These are phyloP conservation scores for Exophiala spinifera DNA, from an alignment of 2,329 filamentous ascomycete species.

Conservation along the genomic window DNA sequence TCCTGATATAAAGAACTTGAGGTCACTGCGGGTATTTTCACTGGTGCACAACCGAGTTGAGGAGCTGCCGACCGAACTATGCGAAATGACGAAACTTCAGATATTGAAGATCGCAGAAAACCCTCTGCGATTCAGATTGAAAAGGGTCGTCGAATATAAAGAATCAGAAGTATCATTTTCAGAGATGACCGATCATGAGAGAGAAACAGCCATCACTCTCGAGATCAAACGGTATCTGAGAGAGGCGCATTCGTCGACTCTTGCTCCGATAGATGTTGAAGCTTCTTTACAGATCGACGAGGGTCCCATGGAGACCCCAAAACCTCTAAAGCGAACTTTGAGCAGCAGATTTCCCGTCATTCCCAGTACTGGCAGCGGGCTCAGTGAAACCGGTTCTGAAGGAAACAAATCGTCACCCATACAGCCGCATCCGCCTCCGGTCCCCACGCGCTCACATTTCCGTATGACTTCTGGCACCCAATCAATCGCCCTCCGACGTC, in stretches of 20 bases:
- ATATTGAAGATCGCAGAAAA: constrained; percentile 89
- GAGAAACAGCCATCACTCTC: constrained; percentile 58
- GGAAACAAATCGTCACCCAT: constrained; percentile 24
- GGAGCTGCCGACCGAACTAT: constrained; percentile 76
- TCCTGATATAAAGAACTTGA: constrained; percentile 73
- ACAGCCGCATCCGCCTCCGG: constrained; percentile 62
- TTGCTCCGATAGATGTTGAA: constrained; percentile 41
- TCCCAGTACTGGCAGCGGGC: constrained; percentile 60
- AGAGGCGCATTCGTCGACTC: constrained; percentile 41
- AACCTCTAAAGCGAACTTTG: constrained; percentile 58
- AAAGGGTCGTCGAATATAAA: constrained; percentile 63
- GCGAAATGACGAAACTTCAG: constrained; percentile 84
- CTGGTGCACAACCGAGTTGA: constrained; percentile 84
- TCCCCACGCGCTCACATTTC: constrained; percentile 77
- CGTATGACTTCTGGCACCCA: constrained; percentile 49
- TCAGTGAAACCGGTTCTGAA: constrained; percentile 31
- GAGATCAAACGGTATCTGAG: constrained; percentile 59
- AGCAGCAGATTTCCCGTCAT: constrained; percentile 60
- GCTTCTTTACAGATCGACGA: constrained; percentile 59
- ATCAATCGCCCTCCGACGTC: constrained; percentile 57
- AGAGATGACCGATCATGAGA: constrained; percentile 56
- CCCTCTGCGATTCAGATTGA: constrained; percentile 74
- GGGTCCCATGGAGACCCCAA: constrained; percentile 71
- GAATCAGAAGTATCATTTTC: constrained; percentile 61
- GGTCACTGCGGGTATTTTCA: constrained; percentile 83